Evolutionary conservation across 2,329 filamentous ascomycete genomes (phyloP).

Genomic region (Talaromyces albobiverticillius): DNA sequence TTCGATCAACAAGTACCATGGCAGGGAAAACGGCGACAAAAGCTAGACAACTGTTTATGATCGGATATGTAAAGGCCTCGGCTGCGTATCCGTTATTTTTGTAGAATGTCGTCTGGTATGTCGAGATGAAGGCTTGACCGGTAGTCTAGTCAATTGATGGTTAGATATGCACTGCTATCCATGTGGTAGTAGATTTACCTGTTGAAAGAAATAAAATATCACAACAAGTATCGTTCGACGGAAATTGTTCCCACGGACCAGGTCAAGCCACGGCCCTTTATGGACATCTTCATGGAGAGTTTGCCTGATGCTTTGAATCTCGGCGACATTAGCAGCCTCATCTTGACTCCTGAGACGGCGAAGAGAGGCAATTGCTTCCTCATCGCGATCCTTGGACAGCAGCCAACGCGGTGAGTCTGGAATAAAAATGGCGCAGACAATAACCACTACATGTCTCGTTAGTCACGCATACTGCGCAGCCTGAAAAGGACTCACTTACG

Average conservation of each 20-base stretch:
- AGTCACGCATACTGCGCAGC: not conserved
- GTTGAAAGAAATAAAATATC: constrained; percentile 13
- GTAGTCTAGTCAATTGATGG: constrained; percentile 12
- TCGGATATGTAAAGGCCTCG: constrained; percentile 19
- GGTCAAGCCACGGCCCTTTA: constrained; percentile 18
- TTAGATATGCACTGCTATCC: too few species aligned
- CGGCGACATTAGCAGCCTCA: not conserved
- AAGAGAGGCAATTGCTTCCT: constrained; percentile 54
- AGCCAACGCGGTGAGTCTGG: constrained; percentile 62
- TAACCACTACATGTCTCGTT: constrained; percentile 12
- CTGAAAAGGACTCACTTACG: constrained; percentile 14
- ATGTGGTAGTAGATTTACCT: not conserved
- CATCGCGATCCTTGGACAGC: constrained; percentile 34
- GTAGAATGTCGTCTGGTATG: constrained; percentile 19
- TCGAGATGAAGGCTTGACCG: constrained; percentile 20
- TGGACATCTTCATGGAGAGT: not conserved
- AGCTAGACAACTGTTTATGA: constrained; percentile 14
- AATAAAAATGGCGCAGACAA: constrained; percentile 46
- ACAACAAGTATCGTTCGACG: constrained; percentile 19
- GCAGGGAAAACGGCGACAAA: constrained; percentile 2
- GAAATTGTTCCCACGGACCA: constrained; percentile 17
- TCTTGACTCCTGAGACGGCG: constrained; percentile 11
- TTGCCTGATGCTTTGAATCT: not conserved
- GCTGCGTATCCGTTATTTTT: constrained; percentile 16
- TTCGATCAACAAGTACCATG: not conserved